Evolutionary conservation across 306 rosid species (phyloP), one percentile per base, ranked within the genome.

Genomic region (Malus sieversii): DNA sequence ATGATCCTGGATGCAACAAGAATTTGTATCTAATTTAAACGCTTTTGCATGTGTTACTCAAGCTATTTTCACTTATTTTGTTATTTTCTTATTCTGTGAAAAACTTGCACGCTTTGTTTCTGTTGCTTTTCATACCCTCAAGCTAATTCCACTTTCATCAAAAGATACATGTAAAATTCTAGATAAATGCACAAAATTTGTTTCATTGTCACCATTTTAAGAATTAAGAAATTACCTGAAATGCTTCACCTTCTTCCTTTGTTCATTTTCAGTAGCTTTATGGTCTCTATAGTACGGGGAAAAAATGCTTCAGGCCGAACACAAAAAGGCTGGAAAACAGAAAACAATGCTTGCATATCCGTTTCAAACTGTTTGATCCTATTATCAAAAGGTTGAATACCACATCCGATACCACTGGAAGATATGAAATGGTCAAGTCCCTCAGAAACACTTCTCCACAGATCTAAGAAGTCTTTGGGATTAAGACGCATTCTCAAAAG

Each of bases 381-480:
- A 46, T 65, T 60, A 64, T 75, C 45, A 69, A 73, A 75, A 75
- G 86, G 80, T 60, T 70, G 79, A 79, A 78, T 58, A 83, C 81
- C 80, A 32, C 76, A 81, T 66, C 52, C 68, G 72, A 79, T 80
- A 35, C 57, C 65, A 82, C 88, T 79, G 81, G 81, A 6, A 22
- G 79, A 87, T 77, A 91, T 77, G 86, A 84, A 91, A 82, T 84
- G 92, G 75, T 91, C 93, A 18, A 91, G 85, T 62, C 93, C 97
- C 38, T 89, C 89, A 3, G 93, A 93, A 44, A 84, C 65, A 79
- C 88, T 87, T 79, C 97, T 91, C 97, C 97, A 91, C 14, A 86
- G 79, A 80, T 91, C 93, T 74, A 78, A 79, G 78, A 89, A 89
- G 78, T 91, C 97, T 73, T 81, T 87, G 30, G 71, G 68, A 75